A percentile compares a stretch with the other conserved stretches of the same genome.
phyloP scores from a whole-genome alignment of 371 early-diverging fungal species.

The Funneliformis caledonium region DNA sequence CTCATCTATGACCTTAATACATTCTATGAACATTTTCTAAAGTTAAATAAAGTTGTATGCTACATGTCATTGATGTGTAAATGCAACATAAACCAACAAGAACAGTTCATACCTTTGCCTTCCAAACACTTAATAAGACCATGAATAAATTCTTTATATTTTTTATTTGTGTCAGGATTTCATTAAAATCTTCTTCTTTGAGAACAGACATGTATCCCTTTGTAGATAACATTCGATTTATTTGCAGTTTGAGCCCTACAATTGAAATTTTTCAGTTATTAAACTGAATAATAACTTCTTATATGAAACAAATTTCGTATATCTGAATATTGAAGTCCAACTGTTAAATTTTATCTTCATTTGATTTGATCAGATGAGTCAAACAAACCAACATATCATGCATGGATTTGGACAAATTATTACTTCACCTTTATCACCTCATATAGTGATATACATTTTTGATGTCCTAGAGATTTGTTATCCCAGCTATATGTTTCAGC shows the following conservation, averaged over 20 bases:
- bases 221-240: background rate
- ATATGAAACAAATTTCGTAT: background rate
- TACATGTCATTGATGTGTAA: background rate
- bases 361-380: too few relatives aligned
- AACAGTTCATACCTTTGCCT: conserved; percentile 5
- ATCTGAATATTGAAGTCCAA: conserved; percentile 1
- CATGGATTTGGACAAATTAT: conserved; percentile 17
- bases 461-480: too few relatives aligned
- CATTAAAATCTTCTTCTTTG: background rate
- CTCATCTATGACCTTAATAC: background rate
- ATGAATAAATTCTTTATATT: background rate
- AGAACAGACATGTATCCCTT: conserved; percentile 9
- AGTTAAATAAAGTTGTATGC: background rate
- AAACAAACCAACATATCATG: background rate
- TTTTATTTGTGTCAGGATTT: background rate
- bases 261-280: background rate
- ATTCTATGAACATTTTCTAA: background rate
- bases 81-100: background rate
- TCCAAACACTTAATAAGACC: background rate
- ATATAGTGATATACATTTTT: too few relatives aligned
- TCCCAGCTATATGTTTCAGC: too few relatives aligned
- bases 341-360: background rate
- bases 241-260: background rate
- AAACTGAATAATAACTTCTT: background rate
- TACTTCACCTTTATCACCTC: conserved; percentile 15